Conservation (phyloP, 345 rosid genomes). For the Litchi chinensis region DNA sequence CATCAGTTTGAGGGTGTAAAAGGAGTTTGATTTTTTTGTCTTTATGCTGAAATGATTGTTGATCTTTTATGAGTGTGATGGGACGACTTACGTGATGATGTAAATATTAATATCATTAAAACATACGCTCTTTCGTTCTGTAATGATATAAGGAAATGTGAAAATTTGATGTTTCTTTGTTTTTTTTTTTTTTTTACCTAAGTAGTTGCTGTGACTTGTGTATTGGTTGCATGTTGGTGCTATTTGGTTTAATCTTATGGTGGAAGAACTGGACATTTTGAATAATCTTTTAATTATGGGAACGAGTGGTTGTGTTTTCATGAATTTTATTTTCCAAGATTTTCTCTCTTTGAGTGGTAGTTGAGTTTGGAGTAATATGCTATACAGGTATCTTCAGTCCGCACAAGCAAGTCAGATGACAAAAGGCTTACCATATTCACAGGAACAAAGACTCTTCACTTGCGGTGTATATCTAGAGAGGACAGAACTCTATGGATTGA, state of each 20-base stretch:
- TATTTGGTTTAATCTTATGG: neutral
- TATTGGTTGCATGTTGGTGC: neutral
- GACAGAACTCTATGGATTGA: conserved; percentile 89
- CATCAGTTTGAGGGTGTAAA: neutral
- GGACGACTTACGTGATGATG: neutral
- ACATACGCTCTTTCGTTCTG: neutral
- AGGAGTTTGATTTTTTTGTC: neutral
- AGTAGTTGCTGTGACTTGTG: neutral
- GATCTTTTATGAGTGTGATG: neutral
- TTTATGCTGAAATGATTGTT: neutral
- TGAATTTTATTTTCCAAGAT: neutral
- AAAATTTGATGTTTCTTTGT: neutral
- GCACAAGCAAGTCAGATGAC: conserved; percentile 95
- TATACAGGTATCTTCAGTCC: conserved; percentile 88
- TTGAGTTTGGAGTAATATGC: conserved; percentile 25
- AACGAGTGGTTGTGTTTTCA: neutral
- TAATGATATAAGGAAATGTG: neutral
- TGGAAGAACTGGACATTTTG: conserved; percentile 7
- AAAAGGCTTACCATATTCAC: conserved; percentile 92
- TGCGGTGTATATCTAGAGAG: conserved; percentile 73
- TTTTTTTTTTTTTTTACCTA: neutral
- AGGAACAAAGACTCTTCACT: conserved; percentile 97
- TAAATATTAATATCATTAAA: neutral
- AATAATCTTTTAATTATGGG: neutral
- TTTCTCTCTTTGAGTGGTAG: conserved; percentile 6